Percentiles rank a stretch among this genome's conserved stretches.
These are phyloP conservation scores for Sclerotinia subarctica DNA, from an alignment of 2,329 filamentous ascomycete genomes.

Conservation along the genomic window DNA sequence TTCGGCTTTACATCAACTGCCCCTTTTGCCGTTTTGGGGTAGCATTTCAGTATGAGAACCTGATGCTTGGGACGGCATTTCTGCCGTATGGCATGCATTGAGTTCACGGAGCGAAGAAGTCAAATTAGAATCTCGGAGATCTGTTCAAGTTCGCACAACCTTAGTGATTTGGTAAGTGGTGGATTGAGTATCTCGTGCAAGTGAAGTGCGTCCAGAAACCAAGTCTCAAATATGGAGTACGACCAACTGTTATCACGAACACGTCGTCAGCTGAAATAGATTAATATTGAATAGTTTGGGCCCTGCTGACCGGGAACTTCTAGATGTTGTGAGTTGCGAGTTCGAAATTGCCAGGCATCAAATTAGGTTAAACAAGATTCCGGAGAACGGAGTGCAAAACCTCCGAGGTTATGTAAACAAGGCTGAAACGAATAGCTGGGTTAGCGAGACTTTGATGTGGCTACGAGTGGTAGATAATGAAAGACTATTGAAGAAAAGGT, in stretches of 20 bases:
- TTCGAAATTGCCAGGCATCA: constrained; percentile 14
- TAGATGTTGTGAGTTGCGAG: not conserved
- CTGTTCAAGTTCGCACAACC: constrained; percentile 5
- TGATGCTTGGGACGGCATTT: constrained; percentile 91
- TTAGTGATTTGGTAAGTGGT: not conserved
- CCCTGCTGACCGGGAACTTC: constrained; percentile 13
- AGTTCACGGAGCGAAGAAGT: constrained; percentile 4
- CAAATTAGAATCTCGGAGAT: constrained; percentile 2
- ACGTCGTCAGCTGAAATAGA: constrained; percentile 17
- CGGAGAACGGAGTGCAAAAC: not conserved
- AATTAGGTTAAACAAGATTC: constrained; percentile 1
- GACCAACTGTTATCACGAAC: constrained; percentile 16
- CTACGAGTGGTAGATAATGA: not conserved
- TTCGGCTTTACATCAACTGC: constrained; percentile 93
- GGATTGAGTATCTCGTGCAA: not conserved
- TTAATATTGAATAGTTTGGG: constrained; percentile 5
- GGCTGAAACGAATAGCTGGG: not conserved
- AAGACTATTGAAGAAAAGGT: not conserved
- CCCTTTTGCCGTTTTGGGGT: constrained; percentile 87
- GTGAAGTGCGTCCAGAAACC: not conserved
- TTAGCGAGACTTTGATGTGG: not conserved
- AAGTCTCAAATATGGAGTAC: not conserved
- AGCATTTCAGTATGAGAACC: constrained; percentile 93
- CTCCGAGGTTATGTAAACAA: constrained; percentile 11
- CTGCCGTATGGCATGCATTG: constrained; percentile 63